Evolutionary conservation across 371 early-diverging fungal species (phyloP).

Genomic region (Apophysomyces ossiformis): DNA sequence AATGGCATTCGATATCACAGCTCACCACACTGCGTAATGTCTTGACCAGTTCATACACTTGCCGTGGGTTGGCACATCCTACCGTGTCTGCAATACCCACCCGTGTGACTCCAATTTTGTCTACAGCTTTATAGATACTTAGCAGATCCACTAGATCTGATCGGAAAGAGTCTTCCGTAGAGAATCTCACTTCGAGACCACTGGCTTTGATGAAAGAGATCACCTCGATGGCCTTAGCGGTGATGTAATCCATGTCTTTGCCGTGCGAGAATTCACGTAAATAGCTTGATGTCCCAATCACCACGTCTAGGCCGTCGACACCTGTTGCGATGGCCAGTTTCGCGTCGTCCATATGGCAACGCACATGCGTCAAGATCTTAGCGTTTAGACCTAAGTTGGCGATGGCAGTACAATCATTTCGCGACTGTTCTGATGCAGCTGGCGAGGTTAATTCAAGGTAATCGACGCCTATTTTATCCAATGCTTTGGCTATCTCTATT

Average conservation of each 20-base stretch:
- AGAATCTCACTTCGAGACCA: conserved; percentile 96
- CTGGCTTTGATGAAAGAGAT: conserved; percentile 92
- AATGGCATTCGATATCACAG: conserved; percentile 98
- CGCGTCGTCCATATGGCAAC: conserved; percentile 98
- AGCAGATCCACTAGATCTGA: conserved; percentile 94
- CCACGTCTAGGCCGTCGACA: conserved; percentile 95
- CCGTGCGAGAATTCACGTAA: conserved; percentile 97
- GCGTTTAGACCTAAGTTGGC: conserved; percentile 92
- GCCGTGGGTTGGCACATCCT: conserved; percentile 96
- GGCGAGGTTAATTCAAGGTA: conserved; percentile 96
- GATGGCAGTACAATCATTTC: conserved; percentile 88
- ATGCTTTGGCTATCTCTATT: conserved; percentile 94
- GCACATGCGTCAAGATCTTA: conserved; percentile 95
- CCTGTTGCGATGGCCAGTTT: conserved; percentile 93
- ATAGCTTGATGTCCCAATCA: conserved; percentile 94
- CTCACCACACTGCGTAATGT: conserved; percentile 92
- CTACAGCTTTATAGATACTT: conserved; percentile 91
- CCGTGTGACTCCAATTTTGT: conserved; percentile 94
- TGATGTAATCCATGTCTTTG: conserved; percentile 96
- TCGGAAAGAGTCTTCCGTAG: conserved; percentile 97
- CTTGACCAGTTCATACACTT: conserved; percentile 95
- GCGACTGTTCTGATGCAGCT: conserved; percentile 94
- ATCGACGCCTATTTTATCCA: conserved; percentile 96
- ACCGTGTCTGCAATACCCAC: conserved; percentile 99
- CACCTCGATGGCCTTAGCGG: conserved; percentile 92